Base-by-base conservation (phyloP, 192 early-diverging fungal species). In the Mortierella claussenii region DNA sequence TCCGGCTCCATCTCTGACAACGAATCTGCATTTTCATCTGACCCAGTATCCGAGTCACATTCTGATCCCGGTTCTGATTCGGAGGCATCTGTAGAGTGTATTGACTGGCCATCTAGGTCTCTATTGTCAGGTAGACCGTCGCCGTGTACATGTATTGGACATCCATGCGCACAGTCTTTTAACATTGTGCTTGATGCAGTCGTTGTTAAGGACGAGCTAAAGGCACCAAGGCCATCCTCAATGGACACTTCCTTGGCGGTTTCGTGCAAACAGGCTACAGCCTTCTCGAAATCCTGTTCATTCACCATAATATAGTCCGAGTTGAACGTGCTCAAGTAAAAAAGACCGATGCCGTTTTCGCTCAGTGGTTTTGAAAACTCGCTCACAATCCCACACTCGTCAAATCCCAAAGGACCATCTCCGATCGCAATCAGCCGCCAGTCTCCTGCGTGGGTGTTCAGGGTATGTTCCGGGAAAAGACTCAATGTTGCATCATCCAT, bases 221-320 rank as follows among this genome's bases (percentile, higher is more conserved):
- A n/a, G n/a, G n/a, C n/a, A n/a, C n/a, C n/a, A n/a, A n/a, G n/a
- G n/a, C n/a, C n/a, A n/a, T n/a, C n/a, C n/a, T n/a, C n/a, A n/a
- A 13, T 7, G 37, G 37, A 40, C 13, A 40, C 13, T 40, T 40
- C 33, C 17, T 58, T 60, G 17, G 73, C 73, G 8, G 65, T 76
- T 46, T 56, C 18, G 21, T 57, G 58, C 12, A 76, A 32, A 55
- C 59, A 60, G 1, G 49, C n/a, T 11, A 76, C 63, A 32, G 73
- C 73, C 40, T 44, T 50, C 9, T 76, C 64, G 62, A 76, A 76
- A 31, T 76, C 73, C 34, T 62, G 49, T 12, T 76, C 73, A 33
- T 67, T 76, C 33, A 76, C 73, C 73, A 76, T 76, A 15, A 76
- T 51, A 27, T 76, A 76, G 32, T 76, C 73, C 8, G 73, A 76